Evolutionary conservation across 2,329 filamentous ascomycete genomes (phyloP).

Genomic region (Fusarium decemcellulare): DNA sequence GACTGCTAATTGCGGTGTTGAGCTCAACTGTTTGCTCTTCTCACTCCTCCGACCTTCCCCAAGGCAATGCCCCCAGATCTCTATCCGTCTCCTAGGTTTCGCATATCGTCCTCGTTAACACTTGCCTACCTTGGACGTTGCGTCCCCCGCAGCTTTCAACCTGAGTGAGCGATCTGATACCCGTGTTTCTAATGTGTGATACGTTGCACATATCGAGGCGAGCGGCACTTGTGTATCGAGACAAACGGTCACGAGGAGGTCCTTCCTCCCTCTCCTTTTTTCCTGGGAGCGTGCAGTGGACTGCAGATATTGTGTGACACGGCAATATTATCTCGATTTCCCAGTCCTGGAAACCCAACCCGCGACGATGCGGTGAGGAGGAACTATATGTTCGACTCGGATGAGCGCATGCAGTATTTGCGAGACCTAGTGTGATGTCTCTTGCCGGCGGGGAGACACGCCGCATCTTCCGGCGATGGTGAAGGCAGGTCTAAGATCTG

Average conservation of each 20-base stretch:
- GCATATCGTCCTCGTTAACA: constrained; percentile 43
- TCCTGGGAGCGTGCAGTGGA: constrained; percentile 23
- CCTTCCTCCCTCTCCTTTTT: constrained; percentile 6
- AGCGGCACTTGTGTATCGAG: constrained; percentile 40
- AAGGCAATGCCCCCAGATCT: constrained; percentile 4
- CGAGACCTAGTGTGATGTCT: constrained; percentile 26
- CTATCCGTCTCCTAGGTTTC: constrained; percentile 10
- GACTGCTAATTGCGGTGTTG: constrained; percentile 61
- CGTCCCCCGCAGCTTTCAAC: constrained; percentile 11
- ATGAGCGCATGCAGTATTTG: constrained; percentile 27
- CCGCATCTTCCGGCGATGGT: constrained; percentile 38
- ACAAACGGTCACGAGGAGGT: constrained; percentile 27
- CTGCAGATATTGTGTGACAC: constrained; percentile 27
- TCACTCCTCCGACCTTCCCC: constrained; percentile 1
- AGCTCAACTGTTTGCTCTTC: neutral
- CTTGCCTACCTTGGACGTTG: constrained; percentile 47
- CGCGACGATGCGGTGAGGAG: constrained; percentile 37
- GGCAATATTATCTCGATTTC: constrained; percentile 7
- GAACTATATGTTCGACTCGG: constrained; percentile 21
- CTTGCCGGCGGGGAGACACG: constrained; percentile 23
- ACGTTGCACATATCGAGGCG: constrained; percentile 42
- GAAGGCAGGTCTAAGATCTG: constrained; percentile 21
- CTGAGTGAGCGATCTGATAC: constrained; percentile 39
- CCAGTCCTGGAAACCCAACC: neutral
- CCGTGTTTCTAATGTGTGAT: constrained; percentile 38